Percentiles rank a stretch among this genome's conserved stretches.
Conservation (phyloP, 495 filamentous ascomycete species). For the Aspergillus carlsbadensis region DNA sequence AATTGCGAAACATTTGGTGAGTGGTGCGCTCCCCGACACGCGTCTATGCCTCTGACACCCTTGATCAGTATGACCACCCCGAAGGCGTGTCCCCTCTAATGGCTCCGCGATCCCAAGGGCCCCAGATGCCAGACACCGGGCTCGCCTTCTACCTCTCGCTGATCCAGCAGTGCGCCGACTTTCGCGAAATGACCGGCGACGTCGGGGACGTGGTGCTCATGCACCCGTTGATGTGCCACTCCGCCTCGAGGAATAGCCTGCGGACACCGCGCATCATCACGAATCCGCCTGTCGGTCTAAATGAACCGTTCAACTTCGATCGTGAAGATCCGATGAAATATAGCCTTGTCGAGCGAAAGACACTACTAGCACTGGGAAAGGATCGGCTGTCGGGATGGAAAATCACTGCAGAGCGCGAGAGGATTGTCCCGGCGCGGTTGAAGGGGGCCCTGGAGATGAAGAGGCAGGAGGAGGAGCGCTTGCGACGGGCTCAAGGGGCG, state of each 20-base stretch:
- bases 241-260: conserved; percentile 58
- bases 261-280: conserved; percentile 66
- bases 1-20: conserved; percentile 56
- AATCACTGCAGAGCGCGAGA: conserved; percentile 53
- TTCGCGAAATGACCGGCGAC: conserved; percentile 64
- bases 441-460: conserved; percentile 41
- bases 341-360: conserved; percentile 68
- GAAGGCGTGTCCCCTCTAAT: conserved; percentile 69
- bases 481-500: neutral
- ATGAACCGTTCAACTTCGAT: conserved; percentile 63
- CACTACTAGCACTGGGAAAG: conserved; percentile 57
- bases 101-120: conserved; percentile 47
- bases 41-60: neutral
- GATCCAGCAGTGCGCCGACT: conserved; percentile 47
- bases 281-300: conserved; percentile 66
- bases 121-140: conserved; percentile 15
- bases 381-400: conserved; percentile 61
- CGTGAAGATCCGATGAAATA: conserved; percentile 55
- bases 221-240: conserved; percentile 75
- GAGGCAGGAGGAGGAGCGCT: conserved; percentile 23
- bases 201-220: conserved; percentile 68
- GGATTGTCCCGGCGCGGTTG: conserved; percentile 46
- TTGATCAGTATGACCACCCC: conserved; percentile 53
- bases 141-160: conserved; percentile 56
- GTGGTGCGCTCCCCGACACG: neutral